Conservation (phyloP, 2,329 filamentous ascomycete genomes). For the Arachnomyces sp. region DNA sequence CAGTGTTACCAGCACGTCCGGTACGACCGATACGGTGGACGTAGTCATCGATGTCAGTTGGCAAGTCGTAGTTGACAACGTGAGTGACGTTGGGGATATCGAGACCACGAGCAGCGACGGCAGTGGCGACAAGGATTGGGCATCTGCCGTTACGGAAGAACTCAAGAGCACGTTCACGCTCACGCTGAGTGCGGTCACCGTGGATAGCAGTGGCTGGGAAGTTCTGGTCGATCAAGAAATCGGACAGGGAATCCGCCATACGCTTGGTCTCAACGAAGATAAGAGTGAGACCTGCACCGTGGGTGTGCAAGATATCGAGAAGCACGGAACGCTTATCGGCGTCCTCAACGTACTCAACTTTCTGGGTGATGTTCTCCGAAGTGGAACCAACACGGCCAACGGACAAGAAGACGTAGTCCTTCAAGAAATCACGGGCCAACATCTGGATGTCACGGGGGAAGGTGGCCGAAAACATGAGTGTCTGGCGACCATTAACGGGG, state of each 20-base stretch:
- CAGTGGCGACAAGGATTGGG: conserved; percentile 93
- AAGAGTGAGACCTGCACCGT: conserved; percentile 72
- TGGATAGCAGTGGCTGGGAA: conserved; percentile 98
- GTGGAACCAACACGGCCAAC: conserved; percentile 97
- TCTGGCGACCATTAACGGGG: conserved; percentile 71
- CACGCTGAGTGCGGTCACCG: conserved; percentile 94
- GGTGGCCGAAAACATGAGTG: conserved; percentile 99
- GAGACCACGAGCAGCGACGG: conserved; percentile 81
- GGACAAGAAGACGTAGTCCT: conserved; percentile 98
- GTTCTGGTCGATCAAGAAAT: conserved; percentile 97
- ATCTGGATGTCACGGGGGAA: conserved; percentile 99
- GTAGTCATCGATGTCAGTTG: conserved; percentile 96
- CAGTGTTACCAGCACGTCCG: conserved; percentile 97
- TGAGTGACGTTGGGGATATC: conserved; percentile 96
- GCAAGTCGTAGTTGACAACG: conserved; percentile 99
- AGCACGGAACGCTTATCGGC: conserved; percentile 95
- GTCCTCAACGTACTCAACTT: conserved; percentile 96
- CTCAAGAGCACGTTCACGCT: conserved; percentile 95
- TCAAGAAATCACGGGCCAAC: conserved; percentile 96
- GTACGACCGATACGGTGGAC: conserved; percentile 99
- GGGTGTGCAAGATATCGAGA: conserved; percentile 92
- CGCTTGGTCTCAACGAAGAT: conserved; percentile 99
- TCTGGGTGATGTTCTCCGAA: conserved; percentile 99
- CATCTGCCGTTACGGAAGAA: conserved; percentile 95
- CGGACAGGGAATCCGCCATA: conserved; percentile 95